phyloP scores from a whole-genome alignment of 192 early-diverging fungal species.

The Tieghemiomyces parasiticus region DNA sequence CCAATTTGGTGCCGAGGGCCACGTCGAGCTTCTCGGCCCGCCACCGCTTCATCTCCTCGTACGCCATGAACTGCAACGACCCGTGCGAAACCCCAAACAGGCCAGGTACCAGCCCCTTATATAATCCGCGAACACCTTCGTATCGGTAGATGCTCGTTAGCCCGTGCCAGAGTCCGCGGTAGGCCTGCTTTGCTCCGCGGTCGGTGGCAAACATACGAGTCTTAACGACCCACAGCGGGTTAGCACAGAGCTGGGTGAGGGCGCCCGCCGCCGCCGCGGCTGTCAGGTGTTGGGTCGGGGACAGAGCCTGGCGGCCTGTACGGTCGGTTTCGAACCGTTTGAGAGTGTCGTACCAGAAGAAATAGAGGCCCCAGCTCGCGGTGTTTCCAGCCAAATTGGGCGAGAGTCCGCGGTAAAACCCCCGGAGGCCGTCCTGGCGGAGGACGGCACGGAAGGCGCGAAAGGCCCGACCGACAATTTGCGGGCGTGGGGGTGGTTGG shows the following conservation, averaged over 20 bases:
- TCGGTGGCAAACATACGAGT: slow-evolving; percentile 66
- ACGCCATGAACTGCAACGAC: slow-evolving; percentile 94
- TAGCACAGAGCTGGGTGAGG: slow-evolving; percentile 51
- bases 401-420: slow-evolving; percentile 80
- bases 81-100: slow-evolving; percentile 92
- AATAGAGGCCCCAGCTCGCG: slow-evolving; percentile 94
- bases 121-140: slow-evolving; percentile 62
- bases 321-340: slow-evolving; percentile 24
- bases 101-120: slow-evolving; percentile 70
- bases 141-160: slow-evolving; percentile 35
- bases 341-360: slow-evolving; percentile 57
- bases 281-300: slow-evolving; percentile 60
- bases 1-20: too few species aligned
- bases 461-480: slow-evolving; percentile 46
- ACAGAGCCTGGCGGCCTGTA: slow-evolving; percentile 34
- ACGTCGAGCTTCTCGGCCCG: slow-evolving; percentile 16
- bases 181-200: slow-evolving; percentile 34
- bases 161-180: slow-evolving; percentile 49
- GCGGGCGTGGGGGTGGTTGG: slow-evolving; percentile 25
- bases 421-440: slow-evolving; percentile 39
- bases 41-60: slow-evolving; percentile 89
- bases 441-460: slow-evolving; percentile 43
- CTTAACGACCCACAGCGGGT: slow-evolving; percentile 78
- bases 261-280: slow-evolving; percentile 69
- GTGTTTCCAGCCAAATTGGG: slow-evolving; percentile 86